Evolutionary conservation across 306 rosid species (phyloP), one percentile per base, ranked within the genome.

Genomic region (Leucaena leucocephala): DNA sequence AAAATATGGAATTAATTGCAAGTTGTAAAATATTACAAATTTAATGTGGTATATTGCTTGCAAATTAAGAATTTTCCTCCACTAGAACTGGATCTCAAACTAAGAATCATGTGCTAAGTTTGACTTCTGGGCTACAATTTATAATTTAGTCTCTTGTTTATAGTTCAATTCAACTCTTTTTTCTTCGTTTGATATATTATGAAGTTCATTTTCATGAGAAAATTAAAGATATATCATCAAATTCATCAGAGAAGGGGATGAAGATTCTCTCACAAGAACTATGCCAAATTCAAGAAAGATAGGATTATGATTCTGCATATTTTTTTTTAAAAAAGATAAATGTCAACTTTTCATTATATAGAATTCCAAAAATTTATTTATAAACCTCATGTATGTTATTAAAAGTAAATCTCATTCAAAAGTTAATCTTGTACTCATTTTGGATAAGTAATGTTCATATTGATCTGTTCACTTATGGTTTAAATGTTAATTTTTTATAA

Each of bases 81-180:
- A 61, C 81, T 72, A 68, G 80, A 68, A 6, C 77, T 72, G 82
- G 89, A 86, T 86, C 86, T 17, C 6, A 68, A 61, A 61, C 21
- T 66, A 58, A 36, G 52, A 70, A 46, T 39, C 85, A 83, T 77
- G 85, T 75, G 83, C 21, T 2, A 27, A 11, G 39, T 48, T 55
- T 73, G 46, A 14, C 40, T 73, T 73, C 13, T 8, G 14, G 63
- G 7, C 73, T 52, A 74, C 21, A 17, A 7, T 71, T 79, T 67
- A 43, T 61, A 64, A 8, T 38, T 42, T 42, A 17, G 12, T 7
- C 2, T 8, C n/a, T n/a, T 42, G 79, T 78, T 62, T 82, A 80
- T 54, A 6, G 13, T 34, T 82, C 71, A 80, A 44, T 78, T 75
- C 78, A 79, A 75, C 74, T 49, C 71, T 85, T 80, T 79, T 75